Percentiles rank a stretch among this genome's conserved stretches.
phyloP scores from a whole-genome alignment of 2,329 filamentous ascomycete species.

The Diaporthe nobilis region DNA sequence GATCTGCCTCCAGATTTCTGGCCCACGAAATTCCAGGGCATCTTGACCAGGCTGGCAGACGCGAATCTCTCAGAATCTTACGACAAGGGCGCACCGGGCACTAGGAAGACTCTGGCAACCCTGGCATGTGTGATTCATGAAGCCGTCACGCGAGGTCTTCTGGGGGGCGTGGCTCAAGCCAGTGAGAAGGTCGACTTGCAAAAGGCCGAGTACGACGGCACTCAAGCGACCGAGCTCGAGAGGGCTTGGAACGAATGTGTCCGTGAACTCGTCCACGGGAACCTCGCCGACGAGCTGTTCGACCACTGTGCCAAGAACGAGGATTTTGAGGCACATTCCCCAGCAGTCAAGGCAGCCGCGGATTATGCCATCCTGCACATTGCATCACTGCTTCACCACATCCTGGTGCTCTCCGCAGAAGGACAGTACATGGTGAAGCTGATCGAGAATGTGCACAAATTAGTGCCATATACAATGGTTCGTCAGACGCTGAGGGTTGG shows the following conservation, averaged over 20 bases:
- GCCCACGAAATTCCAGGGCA: constrained; percentile 70
- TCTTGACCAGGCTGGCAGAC: constrained; percentile 74
- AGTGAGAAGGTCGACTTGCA: constrained; percentile 45
- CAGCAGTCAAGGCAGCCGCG: constrained; percentile 73
- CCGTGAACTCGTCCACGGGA: constrained; percentile 76
- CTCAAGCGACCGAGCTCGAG: constrained; percentile 71
- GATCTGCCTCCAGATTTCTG: constrained; percentile 76
- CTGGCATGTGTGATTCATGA: constrained; percentile 79
- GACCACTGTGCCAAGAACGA: constrained; percentile 71
- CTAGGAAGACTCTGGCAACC: constrained; percentile 81
- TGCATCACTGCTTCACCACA: constrained; percentile 81
- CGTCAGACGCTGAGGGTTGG: constrained; percentile 81
- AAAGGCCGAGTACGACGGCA: constrained; percentile 66
- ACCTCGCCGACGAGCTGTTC: constrained; percentile 76
- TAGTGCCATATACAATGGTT: constrained; percentile 80
- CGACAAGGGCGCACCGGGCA: constrained; percentile 82
- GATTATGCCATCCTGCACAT: constrained; percentile 79
- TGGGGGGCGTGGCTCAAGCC: constrained; percentile 69
- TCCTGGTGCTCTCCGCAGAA: constrained; percentile 80
- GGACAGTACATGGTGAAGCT: constrained; percentile 81
- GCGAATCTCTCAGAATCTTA: constrained; percentile 85
- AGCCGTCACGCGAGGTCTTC: constrained; percentile 74
- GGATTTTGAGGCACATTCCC: constrained; percentile 74
- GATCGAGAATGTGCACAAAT: constrained; percentile 76
- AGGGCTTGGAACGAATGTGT: constrained; percentile 77